Percentiles rank a stretch among this genome's conserved stretches.
Conservation (phyloP, 768 basidiomycete genomes). For the Crassisporium funariophilum region DNA sequence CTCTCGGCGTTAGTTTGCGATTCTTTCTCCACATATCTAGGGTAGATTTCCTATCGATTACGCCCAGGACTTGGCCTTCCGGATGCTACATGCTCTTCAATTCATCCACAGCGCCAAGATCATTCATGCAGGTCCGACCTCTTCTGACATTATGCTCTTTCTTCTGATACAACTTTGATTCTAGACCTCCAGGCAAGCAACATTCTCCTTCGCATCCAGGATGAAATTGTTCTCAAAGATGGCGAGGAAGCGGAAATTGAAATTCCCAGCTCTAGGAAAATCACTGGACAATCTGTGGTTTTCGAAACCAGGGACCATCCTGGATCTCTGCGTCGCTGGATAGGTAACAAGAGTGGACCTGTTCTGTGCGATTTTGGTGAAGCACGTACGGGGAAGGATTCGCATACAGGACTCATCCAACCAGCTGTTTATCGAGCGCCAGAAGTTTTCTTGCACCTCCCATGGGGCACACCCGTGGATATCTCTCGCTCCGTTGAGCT, state of each 20-base stretch:
- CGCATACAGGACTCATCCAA: conserved; percentile 19
- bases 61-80: neutral
- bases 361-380: conserved; percentile 21
- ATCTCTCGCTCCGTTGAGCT: too few relatives aligned
- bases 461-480: conserved; percentile 29
- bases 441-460: conserved; percentile 28
- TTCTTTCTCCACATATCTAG: neutral
- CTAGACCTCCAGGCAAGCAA: conserved; percentile 21
- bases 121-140: conserved; percentile 18
- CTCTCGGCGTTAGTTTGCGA: conserved; percentile 4
- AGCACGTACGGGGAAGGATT: conserved; percentile 10
- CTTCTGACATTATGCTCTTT: neutral
- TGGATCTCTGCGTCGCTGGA: conserved; percentile 25
- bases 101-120: conserved; percentile 13
- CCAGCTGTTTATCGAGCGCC: conserved; percentile 29
- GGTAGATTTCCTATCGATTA: conserved; percentile 1
- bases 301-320: conserved; percentile 11
- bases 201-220: conserved; percentile 19
- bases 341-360: conserved; percentile 16
- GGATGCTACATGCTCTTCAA: conserved; percentile 16
- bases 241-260: conserved; percentile 16
- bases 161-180: neutral
- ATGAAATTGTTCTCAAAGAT: conserved; percentile 8
- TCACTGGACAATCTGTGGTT: conserved; percentile 10
- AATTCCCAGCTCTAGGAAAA: conserved; percentile 16